Conservation (phyloP, 768 basidiomycete species). For the Macrolepiota dolichaula region DNA sequence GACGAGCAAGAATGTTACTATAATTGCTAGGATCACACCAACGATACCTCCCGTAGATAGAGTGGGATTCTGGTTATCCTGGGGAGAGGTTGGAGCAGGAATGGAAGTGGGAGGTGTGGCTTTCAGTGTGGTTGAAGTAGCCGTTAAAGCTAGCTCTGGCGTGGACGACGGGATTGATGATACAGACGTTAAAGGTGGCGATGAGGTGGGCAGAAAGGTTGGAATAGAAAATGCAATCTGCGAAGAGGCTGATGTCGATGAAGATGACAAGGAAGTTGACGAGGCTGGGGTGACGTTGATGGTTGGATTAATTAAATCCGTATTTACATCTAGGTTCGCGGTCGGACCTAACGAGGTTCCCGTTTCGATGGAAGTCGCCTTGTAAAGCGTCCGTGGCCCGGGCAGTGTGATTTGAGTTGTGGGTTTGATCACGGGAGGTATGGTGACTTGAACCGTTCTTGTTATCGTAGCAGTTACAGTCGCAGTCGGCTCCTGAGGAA, state of each 20-base stretch:
- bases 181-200: not conserved
- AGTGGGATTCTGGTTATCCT: too few species aligned
- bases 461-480: not conserved
- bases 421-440: not conserved
- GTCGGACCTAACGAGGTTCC: not conserved
- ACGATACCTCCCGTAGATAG: slow-evolving; percentile 49
- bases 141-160: too few species aligned
- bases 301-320: not conserved
- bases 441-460: not conserved
- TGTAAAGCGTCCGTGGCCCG: not conserved
- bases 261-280: slow-evolving; percentile 2
- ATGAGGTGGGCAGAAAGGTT: not conserved
- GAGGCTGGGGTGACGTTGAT: slow-evolving; percentile 8
- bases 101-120: not conserved
- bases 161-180: too few species aligned
- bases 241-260: not conserved
- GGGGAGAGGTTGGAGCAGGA: not conserved
- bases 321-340: not conserved
- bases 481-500: not conserved
- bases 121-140: too few species aligned
- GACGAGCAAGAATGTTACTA: slow-evolving; percentile 35
- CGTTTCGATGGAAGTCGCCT: not conserved
- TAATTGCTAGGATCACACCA: slow-evolving; percentile 44
- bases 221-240: not conserved
- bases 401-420: not conserved